Evolutionary conservation across 2,329 filamentous ascomycete species (phyloP), one percentile per base, ranked within the genome.

Genomic region (Fusarium siculi): DNA sequence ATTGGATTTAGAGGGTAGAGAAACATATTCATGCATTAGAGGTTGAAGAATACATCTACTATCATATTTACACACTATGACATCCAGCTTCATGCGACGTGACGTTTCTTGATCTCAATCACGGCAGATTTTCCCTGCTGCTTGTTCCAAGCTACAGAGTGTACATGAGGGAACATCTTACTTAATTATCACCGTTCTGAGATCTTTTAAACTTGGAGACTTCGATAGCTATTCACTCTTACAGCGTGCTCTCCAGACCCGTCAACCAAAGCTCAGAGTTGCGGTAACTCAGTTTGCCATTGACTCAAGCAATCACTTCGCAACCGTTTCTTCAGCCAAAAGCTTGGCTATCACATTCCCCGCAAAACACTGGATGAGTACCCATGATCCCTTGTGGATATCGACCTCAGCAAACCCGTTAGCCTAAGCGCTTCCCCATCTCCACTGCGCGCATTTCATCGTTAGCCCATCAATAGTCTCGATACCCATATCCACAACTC

Each of bases 1-100:
- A 46, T 56, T 52, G 54, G 2, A 70, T 40, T 57, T 28, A 62
- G 50, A 60, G 43, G 36, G 43, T 44, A 67, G 42, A 68, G 16
- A 30, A 9, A 56, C 18, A 49, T 14, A 57, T 59, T 69, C 47
- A 30, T 46, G 21, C 4, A 53, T 53, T 39, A 39, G 19, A 57
- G 40, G 30, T 47, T 30, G 65, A 53, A 53, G 25, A 57, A 69
- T 39, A 64, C 14, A 69, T 57, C 32, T 53, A 57, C 14, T 23
- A 40, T 63, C 47, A 11, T 49, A 9, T 61, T 39, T 30, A 37
- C 9, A 55, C 4, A 28, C 7, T 2, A 37, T 4, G 18, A 12
- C 4, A 19, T 2, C 5, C n/a, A 4, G 28, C 4, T 21, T 10
- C 9, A 1, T 47, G 19, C 19, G 9, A 21, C 9, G 28, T 30